These are phyloP conservation scores for Saccharomyces jurei DNA, from an alignment of 805 yeast species.

Conservation along the genomic window DNA sequence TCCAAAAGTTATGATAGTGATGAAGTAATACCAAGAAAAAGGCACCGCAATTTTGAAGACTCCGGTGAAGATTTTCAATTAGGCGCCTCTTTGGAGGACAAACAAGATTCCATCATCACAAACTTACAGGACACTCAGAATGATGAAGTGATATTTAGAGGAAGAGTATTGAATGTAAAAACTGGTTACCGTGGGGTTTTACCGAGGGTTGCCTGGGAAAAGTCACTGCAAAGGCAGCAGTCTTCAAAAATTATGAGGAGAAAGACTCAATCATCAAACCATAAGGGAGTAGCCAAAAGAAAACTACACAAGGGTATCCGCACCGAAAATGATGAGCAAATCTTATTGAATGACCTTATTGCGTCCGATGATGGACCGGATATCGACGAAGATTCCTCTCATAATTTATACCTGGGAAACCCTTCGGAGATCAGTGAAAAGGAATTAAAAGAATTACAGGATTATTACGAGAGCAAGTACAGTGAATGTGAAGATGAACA, in stretches of 20 bases:
- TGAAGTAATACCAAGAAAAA: neutral
- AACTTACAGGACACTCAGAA: neutral
- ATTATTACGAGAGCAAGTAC: constrained; percentile 14
- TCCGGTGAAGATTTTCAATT: neutral
- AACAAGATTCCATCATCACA: neutral
- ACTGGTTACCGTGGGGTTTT: constrained; percentile 28
- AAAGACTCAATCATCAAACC: constrained; percentile 1
- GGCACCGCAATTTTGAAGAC: neutral
- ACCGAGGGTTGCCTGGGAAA: constrained; percentile 28
- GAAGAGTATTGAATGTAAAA: constrained; percentile 19
- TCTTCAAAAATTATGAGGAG: neutral
- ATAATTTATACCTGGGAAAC: neutral
- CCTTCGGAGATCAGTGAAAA: neutral
- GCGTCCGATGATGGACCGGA: constrained; percentile 13
- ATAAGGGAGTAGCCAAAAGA: constrained; percentile 24
- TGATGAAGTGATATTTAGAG: constrained; percentile 20
- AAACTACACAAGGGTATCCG: constrained; percentile 4
- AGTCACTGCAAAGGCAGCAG: constrained; percentile 9
- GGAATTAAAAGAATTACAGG: constrained; percentile 11
- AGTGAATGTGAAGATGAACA: constrained; percentile 10
- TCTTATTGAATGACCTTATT: constrained; percentile 17
- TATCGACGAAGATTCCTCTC: neutral
- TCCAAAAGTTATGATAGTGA: neutral
- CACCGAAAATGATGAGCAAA: constrained; percentile 5
- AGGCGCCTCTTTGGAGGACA: neutral